Conservation (phyloP, 495 filamentous ascomycete genomes). For the Aspergillus indologenus region DNA sequence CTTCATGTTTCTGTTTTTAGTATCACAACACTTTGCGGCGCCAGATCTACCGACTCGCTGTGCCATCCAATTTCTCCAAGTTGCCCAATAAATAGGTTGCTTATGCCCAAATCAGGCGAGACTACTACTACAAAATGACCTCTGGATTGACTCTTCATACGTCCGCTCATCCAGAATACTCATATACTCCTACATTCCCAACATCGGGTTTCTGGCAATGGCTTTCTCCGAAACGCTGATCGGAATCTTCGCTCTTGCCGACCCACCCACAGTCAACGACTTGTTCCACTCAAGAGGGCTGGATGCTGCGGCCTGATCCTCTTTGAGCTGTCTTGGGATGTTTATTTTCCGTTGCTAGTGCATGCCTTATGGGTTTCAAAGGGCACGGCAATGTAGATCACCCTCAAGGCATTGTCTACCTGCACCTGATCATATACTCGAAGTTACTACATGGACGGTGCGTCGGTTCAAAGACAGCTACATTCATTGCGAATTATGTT, state of each 20-base stretch:
- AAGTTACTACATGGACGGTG: too few species aligned
- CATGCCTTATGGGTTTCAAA: not conserved
- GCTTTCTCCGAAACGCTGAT: not conserved
- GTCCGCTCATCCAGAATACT: not conserved
- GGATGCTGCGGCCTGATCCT: not conserved
- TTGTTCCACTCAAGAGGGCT: not conserved
- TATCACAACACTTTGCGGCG: not conserved
- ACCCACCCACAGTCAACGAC: not conserved
- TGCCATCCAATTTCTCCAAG: too few species aligned
- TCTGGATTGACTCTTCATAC: not conserved
- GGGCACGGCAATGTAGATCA: not conserved
- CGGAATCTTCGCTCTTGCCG: not conserved
- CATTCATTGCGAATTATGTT: too few species aligned
- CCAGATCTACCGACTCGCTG: too few species aligned
- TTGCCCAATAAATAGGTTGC: not conserved
- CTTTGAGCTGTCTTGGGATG: not conserved
- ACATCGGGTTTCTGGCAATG: not conserved
- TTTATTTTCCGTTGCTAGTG: not conserved
- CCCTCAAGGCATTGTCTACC: not conserved
- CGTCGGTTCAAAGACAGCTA: too few species aligned
- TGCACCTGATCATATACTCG: not conserved
- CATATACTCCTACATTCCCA: not conserved
- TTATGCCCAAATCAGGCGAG: too few species aligned
- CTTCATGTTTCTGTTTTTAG: not conserved
- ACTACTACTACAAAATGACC: too few species aligned